Evolutionary conservation across 2,329 filamentous ascomycete species (phyloP), one percentile per base, ranked within the genome.

Genomic region (Arthrobotrys iridis): DNA sequence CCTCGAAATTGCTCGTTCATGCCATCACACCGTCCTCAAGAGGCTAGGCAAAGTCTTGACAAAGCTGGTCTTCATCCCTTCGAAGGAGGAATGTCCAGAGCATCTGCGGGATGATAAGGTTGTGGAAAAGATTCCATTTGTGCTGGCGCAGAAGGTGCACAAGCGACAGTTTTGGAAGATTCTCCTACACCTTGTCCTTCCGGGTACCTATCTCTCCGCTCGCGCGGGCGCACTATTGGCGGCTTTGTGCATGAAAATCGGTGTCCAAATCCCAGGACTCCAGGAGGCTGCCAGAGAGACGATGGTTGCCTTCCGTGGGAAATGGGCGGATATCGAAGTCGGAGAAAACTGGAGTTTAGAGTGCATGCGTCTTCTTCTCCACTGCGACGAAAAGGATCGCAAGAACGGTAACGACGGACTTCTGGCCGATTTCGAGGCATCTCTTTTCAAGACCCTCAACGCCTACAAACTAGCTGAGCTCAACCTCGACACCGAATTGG

Each of bases 1-100:
- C 8, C 80, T 87, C 0, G 85, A 87, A 65, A 86, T 87, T 70
- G 84, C 84, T 5, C 81, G 85, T 10, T 86, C 85, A 0, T 87
- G 85, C 77, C 83, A 87, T 58, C 81, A 83, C 57, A 81, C 80
- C 2, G 84, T 86, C 55, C 82, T 87, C 1, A 82, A 83, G 10
- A 83, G 85, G 0, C 80, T 87, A 0, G 84, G 85, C 5, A 82
- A 81, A 28, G 82, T 86, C 3, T 80, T 87, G 8, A 85, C 85
- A 0, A 82, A 82, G 3, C 77, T 87, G 3, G 84, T 83, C 1
- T 86, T 84, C 74, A 83, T 84, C 4, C 78, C 81, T 24, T 82
- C 81, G 1, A 78, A 80, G 28, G 80, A 81, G 0, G 82, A 84
- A 3, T 79, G 86, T 20, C 85, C 85, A 0, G 81, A 79, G 0